A percentile compares a stretch with the other conserved stretches of the same genome.
phyloP scores from a whole-genome alignment of 805 yeast species.

The Candida nanaspora region DNA sequence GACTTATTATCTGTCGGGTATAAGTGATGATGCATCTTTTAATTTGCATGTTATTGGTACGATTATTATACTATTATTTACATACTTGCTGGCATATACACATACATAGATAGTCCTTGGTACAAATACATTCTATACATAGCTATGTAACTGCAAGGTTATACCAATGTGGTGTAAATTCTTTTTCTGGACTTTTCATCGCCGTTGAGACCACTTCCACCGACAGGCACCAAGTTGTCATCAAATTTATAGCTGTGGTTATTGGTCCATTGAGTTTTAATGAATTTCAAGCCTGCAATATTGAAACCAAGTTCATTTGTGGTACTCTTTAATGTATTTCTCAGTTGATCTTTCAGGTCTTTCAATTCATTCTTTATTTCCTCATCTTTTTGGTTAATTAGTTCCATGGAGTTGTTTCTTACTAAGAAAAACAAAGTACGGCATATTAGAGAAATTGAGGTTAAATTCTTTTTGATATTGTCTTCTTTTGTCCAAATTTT shows the following conservation, averaged over 20 bases:
- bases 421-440: constrained; percentile 71
- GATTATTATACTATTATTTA: no score
- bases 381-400: constrained; percentile 62
- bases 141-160: no score
- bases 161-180: constrained; percentile 38
- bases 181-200: constrained; percentile 63
- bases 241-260: constrained; percentile 67
- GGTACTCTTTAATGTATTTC: constrained; percentile 45
- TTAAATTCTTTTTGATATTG: constrained; percentile 32
- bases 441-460: constrained; percentile 59
- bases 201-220: neutral
- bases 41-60: no score
- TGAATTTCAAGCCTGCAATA: constrained; percentile 69
- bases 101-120: no score
- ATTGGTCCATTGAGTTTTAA: constrained; percentile 72
- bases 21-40: no score
- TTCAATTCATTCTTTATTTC: constrained; percentile 56
- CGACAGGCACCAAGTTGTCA: constrained; percentile 24
- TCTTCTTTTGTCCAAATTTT: constrained; percentile 60
- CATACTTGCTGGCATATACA: no score
- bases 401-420: constrained; percentile 68
- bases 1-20: no score
- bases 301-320: constrained; percentile 71
- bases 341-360: constrained; percentile 53
- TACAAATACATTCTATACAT: no score